Evolutionary conservation across 1,284 basidiomycete genomes (phyloP).

Genomic region (Fomitopsis schrenkii): DNA sequence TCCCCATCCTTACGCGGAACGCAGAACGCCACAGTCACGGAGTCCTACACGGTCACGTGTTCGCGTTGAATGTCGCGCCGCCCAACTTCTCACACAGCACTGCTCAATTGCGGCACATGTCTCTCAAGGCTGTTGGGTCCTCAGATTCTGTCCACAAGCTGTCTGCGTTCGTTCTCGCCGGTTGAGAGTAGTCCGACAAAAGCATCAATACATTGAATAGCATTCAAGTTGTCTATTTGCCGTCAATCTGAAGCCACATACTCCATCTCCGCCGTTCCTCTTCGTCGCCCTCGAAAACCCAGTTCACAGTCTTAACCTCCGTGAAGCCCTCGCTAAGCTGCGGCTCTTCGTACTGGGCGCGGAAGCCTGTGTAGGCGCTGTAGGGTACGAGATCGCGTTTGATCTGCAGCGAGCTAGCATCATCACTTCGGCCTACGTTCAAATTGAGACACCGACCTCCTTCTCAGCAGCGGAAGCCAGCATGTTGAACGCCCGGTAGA

Average conservation of each 20-base stretch:
- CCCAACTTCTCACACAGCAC: too few species aligned
- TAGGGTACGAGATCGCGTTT: slow-evolving; percentile 61
- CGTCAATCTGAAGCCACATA: slow-evolving; percentile 74
- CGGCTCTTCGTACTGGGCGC: slow-evolving; percentile 65
- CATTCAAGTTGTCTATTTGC: slow-evolving; percentile 33
- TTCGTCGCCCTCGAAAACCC: slow-evolving; percentile 72
- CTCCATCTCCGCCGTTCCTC: slow-evolving; percentile 71
- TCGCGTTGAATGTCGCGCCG: neutral
- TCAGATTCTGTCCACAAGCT: too few species aligned
- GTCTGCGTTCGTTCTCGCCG: too few species aligned
- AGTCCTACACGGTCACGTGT: neutral
- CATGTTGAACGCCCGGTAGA: slow-evolving; percentile 72
- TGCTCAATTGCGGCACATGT: too few species aligned
- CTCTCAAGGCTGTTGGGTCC: too few species aligned
- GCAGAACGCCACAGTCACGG: neutral
- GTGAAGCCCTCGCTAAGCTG: slow-evolving; percentile 65
- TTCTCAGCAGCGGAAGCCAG: slow-evolving; percentile 37
- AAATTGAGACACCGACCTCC: slow-evolving; percentile 16
- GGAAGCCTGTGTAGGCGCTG: slow-evolving; percentile 59
- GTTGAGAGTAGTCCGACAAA: too few species aligned
- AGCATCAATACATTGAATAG: too few species aligned
- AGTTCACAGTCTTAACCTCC: slow-evolving; percentile 75
- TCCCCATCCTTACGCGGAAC: too few species aligned
- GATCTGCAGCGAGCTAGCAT: slow-evolving; percentile 25
- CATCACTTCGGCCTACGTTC: neutral